Base-by-base conservation (phyloP, 2,329 filamentous ascomycete species). In the Decorospora gaudefroyi region DNA sequence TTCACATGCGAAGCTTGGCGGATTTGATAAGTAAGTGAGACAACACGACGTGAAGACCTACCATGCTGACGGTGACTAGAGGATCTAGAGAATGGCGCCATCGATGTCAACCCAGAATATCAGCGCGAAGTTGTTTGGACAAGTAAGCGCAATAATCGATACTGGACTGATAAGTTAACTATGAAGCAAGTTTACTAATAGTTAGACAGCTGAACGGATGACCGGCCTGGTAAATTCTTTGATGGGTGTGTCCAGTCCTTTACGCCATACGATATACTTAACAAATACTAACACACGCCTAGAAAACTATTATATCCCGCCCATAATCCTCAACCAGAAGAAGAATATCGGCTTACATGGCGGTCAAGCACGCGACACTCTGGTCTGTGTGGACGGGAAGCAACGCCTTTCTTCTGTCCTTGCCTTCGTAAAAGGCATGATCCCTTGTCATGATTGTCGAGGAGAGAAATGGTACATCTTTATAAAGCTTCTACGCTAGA, bases 111-210 rank as follows among this genome's bases (percentile, higher is more conserved):
- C 40, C 74, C 75, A 3, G 71, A 74, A 11, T 77, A 77, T 36
- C 75, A 77, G 51, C 61, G 75, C 44, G 74, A 73, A 23, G 68
- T 76, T 13, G 74, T 77, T 1, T 78, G 75, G 75, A 60, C 53
- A 19, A 45, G 56, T 58, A 49, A 62, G 50, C 10, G 15, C 7
- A 18, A 15, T 6, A 1, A 15, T 12, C 8, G 13, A 23, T 4
- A 3, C 27, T n/a, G n/a, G n/a, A n/a, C n/a, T n/a, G n/a, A n/a
- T n/a, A 30, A 16, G 5, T 17, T 11, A 5, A 11, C 11, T 17
- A 9, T 37, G 4, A 3, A 11, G 9, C 11, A n/a, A 30, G 11
- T 10, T 29, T 13, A 23, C 46, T 55, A 11, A 51, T 21, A 17
- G 16, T 17, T 4, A 9, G 17, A 32, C 19, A 60, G 61, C 57